These are phyloP conservation scores for Scleromitrula shiraiana DNA, from an alignment of 2,329 filamentous ascomycete genomes.

Conservation along the genomic window DNA sequence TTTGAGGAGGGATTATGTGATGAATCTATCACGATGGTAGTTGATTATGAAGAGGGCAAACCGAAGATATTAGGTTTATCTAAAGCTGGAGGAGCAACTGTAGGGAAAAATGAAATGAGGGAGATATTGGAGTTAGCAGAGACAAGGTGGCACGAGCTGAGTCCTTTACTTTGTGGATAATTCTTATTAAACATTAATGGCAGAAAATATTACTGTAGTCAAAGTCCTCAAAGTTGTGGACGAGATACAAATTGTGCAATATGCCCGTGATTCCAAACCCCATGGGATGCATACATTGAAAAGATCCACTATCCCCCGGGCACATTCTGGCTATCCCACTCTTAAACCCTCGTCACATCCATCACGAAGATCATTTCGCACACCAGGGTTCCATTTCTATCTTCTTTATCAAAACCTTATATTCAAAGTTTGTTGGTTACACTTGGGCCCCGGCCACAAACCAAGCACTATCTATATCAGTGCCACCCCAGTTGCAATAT, in stretches of 20 bases:
- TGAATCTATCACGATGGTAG: conserved; percentile 74
- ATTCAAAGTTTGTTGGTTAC: too few relatives aligned
- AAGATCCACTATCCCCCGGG: too few relatives aligned
- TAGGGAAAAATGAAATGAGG: conserved; percentile 56
- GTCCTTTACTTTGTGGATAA: conserved; percentile 19
- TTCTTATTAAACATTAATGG: conserved; percentile 1
- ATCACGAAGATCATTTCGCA: too few relatives aligned
- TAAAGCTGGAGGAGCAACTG: conserved; percentile 70
- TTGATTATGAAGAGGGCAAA: conserved; percentile 48
- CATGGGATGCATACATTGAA: too few relatives aligned
- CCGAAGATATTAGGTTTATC: conserved; percentile 63
- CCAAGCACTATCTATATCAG: too few relatives aligned
- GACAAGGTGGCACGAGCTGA: conserved; percentile 52
- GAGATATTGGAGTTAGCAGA: conserved; percentile 51
- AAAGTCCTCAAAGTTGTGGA: neutral
- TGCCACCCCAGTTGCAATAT: too few relatives aligned
- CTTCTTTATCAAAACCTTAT: too few relatives aligned
- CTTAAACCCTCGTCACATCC: too few relatives aligned
- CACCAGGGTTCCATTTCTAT: too few relatives aligned
- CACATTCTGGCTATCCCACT: too few relatives aligned
- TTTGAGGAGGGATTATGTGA: conserved; percentile 81
- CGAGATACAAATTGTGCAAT: neutral
- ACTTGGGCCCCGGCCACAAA: too few relatives aligned
- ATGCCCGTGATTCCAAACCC: too few relatives aligned
- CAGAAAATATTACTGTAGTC: neutral